Evolutionary conservation across 164 flowering plant genomes (phyloP).

Genomic region (Protea cynaroides): DNA sequence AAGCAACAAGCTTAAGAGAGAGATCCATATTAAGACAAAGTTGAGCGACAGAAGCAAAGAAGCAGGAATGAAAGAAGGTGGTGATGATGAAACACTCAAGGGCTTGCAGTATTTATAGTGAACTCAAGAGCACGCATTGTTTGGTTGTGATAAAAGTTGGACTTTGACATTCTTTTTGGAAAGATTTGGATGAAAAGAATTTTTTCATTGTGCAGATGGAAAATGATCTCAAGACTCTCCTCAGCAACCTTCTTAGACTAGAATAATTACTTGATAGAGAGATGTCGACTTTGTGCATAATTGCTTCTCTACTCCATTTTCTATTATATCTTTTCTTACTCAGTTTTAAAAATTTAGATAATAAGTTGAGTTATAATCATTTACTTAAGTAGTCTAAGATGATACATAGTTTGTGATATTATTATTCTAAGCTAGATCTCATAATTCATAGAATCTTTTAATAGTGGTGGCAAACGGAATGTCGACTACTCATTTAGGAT

Average conservation of each 20-base stretch:
- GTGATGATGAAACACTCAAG: constrained; percentile 5
- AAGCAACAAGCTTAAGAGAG: constrained; percentile 12
- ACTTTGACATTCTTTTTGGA: too few relatives aligned
- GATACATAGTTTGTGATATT: too few relatives aligned
- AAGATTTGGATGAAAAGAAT: not conserved
- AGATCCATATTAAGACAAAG: constrained; percentile 30
- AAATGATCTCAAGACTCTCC: not conserved
- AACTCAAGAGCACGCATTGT: not conserved
- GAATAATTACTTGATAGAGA: not conserved
- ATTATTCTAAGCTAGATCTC: too few relatives aligned
- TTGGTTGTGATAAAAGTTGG: not conserved
- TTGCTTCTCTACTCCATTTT: not conserved
- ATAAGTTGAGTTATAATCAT: not conserved
- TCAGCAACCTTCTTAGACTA: not conserved
- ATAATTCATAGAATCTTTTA: too few relatives aligned
- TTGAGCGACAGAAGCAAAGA: not conserved
- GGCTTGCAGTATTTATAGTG: not conserved
- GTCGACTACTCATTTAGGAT: too few relatives aligned
- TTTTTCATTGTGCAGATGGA: not conserved
- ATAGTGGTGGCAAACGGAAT: too few relatives aligned
- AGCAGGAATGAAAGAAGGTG: constrained; percentile 1
- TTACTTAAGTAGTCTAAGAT: not conserved
- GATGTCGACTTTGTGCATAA: not conserved
- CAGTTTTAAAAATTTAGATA: not conserved
- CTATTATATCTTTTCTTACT: not conserved